Percentiles rank a stretch among this genome's conserved stretches.
Conservation (phyloP, 1,284 basidiomycete species). For the Schizophyllum amplum region DNA sequence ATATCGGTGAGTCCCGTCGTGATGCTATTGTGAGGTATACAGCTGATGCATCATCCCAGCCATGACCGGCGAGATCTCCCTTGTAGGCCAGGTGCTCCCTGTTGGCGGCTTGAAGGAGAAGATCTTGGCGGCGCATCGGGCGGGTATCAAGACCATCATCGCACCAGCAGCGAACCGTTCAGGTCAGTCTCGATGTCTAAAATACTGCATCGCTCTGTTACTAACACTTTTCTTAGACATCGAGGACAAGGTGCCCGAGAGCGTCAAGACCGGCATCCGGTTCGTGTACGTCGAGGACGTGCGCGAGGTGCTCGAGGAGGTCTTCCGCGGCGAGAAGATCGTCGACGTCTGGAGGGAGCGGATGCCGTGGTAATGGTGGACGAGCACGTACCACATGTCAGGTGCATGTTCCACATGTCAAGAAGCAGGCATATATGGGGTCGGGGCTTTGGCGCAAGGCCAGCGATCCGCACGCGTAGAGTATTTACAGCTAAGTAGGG, state of each 20-base stretch:
- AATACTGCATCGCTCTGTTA: too few relatives aligned
- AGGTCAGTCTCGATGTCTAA: too few relatives aligned
- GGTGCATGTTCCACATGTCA: too few relatives aligned
- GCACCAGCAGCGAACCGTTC: constrained; percentile 83
- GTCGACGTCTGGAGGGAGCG: constrained; percentile 58
- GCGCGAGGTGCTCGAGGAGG: constrained; percentile 78
- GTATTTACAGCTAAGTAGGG: not conserved
- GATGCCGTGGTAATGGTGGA: not conserved
- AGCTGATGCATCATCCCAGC: constrained; percentile 37
- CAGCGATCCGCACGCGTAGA: not conserved
- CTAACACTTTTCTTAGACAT: constrained; percentile 45
- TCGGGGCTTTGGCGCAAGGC: not conserved
- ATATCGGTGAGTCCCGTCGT: constrained; percentile 60
- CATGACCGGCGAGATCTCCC: constrained; percentile 93
- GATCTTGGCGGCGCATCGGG: constrained; percentile 89
- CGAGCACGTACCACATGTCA: not conserved
- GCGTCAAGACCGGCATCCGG: constrained; percentile 88
- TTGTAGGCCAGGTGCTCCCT: constrained; percentile 87
- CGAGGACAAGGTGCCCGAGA: constrained; percentile 91
- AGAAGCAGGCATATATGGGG: too few relatives aligned
- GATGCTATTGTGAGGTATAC: not conserved
- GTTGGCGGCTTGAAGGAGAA: constrained; percentile 95
- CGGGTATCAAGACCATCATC: constrained; percentile 87
- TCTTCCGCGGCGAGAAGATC: constrained; percentile 60
- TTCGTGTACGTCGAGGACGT: constrained; percentile 94